These are phyloP conservation scores for Eimeria maxima DNA, from an alignment of 169 alveolate genomes.

Conservation along the genomic window DNA sequence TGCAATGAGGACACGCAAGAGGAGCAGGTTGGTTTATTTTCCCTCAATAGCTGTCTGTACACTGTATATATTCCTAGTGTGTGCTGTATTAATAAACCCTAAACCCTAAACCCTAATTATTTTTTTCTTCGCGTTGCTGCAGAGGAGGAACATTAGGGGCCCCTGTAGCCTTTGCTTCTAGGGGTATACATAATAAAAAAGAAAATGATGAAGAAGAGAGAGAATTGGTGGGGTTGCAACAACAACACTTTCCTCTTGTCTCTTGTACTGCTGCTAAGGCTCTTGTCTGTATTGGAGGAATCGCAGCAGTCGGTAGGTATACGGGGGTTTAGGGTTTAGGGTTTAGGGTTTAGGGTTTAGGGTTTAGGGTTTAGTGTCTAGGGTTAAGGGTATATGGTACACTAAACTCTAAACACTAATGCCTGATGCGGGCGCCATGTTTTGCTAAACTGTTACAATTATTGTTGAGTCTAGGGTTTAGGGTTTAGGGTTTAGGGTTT, in stretches of 20 bases:
- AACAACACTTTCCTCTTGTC: neutral
- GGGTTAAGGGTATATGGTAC: no score
- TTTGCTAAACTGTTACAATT: no score
- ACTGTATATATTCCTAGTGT: no score
- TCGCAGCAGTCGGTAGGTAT: conserved; percentile 15
- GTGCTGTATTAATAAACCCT: no score
- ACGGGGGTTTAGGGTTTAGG: neutral
- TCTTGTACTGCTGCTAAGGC: conserved; percentile 26
- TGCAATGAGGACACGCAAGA: neutral
- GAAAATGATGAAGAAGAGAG: neutral
- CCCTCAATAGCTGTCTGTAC: neutral
- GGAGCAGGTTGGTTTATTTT: neutral
- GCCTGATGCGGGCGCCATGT: no score
- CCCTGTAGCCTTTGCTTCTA: conserved; percentile 16
- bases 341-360: neutral
- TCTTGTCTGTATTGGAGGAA: conserved; percentile 13
- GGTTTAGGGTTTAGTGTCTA: neutral
- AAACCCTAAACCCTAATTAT: no score
- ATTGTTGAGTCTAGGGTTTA: no score
- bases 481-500: no score
- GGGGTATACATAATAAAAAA: neutral
- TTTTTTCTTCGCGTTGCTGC: neutral
- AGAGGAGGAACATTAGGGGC: neutral
- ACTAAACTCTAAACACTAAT: no score
- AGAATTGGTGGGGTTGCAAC: neutral